Base-by-base conservation (phyloP, 2,329 filamentous ascomycete species). In the Ceratocystis cubensis region DNA sequence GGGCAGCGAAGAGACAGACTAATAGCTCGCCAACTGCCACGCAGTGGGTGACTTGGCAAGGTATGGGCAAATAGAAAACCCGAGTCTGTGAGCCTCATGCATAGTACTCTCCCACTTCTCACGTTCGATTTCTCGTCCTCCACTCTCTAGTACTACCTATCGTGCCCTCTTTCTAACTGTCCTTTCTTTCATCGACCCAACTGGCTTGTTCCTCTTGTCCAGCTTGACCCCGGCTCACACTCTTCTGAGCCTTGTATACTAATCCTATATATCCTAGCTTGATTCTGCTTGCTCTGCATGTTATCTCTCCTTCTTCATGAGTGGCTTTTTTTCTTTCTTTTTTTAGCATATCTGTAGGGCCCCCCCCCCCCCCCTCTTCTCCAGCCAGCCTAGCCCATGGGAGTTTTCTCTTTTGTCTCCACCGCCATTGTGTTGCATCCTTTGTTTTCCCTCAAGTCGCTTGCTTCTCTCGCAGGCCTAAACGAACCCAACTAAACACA, bases 361-460 rank as follows among this genome's bases (percentile, higher is more conserved):
- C 7, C 0, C 8, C 33, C 7, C 8, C 33, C 8, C 33, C 22
- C 20, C 48, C 15, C 48, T 28, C 7, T 15, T 28, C 20, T 53
- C 22, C 22, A 22, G 22, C 22, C 22, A 22, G 22, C 48, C 22
- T 25, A 17, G 20, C 8, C 48, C 13, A 41, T 41, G 37, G 8
- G 6, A 25, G 48, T 53, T 53, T 53, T 53, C 48, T 53, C 48
- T 10, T 53, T 20, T 25, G 20, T 59, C 15, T 15, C 56, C 56
- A 8, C 25, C 56, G 28, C 56, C 20, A 59, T 59, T 59, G 28
- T 59, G 17, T 15, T 41, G 56, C 56, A 59, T 59, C 56, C 56
- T 59, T 59, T 25, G 3, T 59, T 33, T 37, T 30, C 30, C 56
- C 8, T 6, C 28, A n/a, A 37, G 25, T 30, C 4, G 7, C 5